Base-by-base conservation (phyloP, 768 basidiomycete genomes). In the Xerocomellus chrysenteron region DNA sequence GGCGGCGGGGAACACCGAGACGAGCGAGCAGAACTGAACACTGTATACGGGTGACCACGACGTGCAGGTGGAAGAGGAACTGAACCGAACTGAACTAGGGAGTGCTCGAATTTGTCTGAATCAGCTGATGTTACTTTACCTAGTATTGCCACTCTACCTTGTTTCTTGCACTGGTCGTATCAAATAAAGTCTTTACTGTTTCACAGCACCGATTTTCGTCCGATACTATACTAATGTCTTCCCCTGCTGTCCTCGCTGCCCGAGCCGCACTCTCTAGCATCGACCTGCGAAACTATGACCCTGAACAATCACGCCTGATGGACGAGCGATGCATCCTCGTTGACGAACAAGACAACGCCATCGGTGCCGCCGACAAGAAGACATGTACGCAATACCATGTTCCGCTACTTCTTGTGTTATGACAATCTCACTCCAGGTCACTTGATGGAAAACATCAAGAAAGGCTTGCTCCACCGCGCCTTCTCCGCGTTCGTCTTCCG, bases 401-500 rank as follows among this genome's bases (percentile, higher is more conserved):
- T 24, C 49, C 36, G 30, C n/a, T 54, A 17, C 45, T 36, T 33
- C 43, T 36, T 24, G 32, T 37, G 21, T 43, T 24, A 39, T 49
- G 50, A 56, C 52, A 24, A 30, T 57, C 10, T 33, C 21, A 45
- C 45, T 11, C 52, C 26, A 70, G 95, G 95, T 72, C 97, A 98
- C 75, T 76, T 99, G 53, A 98, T 99, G 94, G 88, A 90, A 70
- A 97, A 97, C 71, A 96, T 98, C 68, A 85, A 86, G 70, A 87
- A 88, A 67, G 95, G 95, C 14, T 82, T 98, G 41, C 85, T 99
- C 26, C 97, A 99, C 73, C 89, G 97, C 40, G 97, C 97, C 17
- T 99, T 99, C 79, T 98, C 95, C 56, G 95, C 88, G 36, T 98
- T 99, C 73, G 82, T 98, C 61, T 99, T 98, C 80, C 80, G 94